Evolutionary conservation across 2,329 filamentous ascomycete genomes (phyloP).

Genomic region (Sporothrix pallida): DNA sequence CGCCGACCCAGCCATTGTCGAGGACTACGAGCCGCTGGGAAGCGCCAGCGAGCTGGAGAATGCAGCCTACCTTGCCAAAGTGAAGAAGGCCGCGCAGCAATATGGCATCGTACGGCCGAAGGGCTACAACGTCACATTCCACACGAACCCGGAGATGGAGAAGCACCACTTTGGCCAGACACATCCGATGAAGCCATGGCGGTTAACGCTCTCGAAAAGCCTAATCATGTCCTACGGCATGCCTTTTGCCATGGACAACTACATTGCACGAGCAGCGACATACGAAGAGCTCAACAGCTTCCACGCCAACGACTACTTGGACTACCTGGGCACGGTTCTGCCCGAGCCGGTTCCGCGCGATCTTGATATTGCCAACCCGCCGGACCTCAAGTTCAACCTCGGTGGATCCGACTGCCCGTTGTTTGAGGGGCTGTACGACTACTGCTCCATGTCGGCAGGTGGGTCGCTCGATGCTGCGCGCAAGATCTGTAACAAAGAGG

Average conservation of each 20-base stretch:
- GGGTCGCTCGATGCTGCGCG: constrained; percentile 89
- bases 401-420: constrained; percentile 92
- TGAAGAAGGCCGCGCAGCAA: constrained; percentile 61
- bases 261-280: constrained; percentile 80
- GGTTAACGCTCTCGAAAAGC: constrained; percentile 91
- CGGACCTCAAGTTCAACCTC: constrained; percentile 79
- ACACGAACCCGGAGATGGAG: constrained; percentile 93
- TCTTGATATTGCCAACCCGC: constrained; percentile 66
- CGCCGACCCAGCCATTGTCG: constrained; percentile 57
- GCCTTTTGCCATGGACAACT: constrained; percentile 96
- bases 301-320: constrained; percentile 86
- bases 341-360: constrained; percentile 69
- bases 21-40: constrained; percentile 60
- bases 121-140: constrained; percentile 91
- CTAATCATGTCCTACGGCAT: constrained; percentile 94
- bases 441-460: constrained; percentile 91
- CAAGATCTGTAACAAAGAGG: constrained; percentile 83
- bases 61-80: constrained; percentile 62
- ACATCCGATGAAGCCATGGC: constrained; percentile 99
- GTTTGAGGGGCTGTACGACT: constrained; percentile 94
- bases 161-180: constrained; percentile 95
- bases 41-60: constrained; percentile 60
- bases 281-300: constrained; percentile 87
- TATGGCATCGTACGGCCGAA: constrained; percentile 79
- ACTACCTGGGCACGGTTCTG: constrained; percentile 78